Evolutionary conservation across 441 rosid genomes (phyloP), one percentile per base, ranked within the genome.

Genomic region (Bruguiera hainesii): DNA sequence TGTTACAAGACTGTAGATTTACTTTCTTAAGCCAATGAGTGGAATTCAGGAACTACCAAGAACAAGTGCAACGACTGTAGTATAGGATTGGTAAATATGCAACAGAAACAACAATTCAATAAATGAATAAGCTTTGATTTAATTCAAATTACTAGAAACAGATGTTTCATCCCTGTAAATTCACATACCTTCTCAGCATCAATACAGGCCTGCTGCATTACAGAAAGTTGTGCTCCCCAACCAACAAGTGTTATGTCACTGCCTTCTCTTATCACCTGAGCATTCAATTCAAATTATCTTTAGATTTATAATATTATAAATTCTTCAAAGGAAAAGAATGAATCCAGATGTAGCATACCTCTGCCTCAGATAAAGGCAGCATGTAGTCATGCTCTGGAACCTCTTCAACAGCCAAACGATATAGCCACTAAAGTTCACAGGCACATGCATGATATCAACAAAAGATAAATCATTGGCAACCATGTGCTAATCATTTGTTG

Each of bases 161-260:
- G 56, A 64, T 63, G 42, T 31, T 64, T 37, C 50, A 29, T 6
- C 20, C 53, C 56, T 23, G 53, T 37, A 60, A 51, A 57, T 56
- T 57, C 29, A 18, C 56, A 65, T 62, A 84, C 96, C 81, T 87
- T 87, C 75, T 84, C 90, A 0, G 97, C 97, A 60, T 85, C 96
- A 28, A 65, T 55, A 70, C 97, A 88, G 64, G 98, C 97, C 71
- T 90, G 86, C 67, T 90, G 91, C 93, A 92, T 87, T 30, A 90
- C 23, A 5, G 96, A 69, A 42, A 92, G 89, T 68, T 92, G 98
- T 25, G 97, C 97, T 76, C 97, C 96, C 98, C 98, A 92, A 50
- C 98, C 97, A 56, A 92, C 92, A 53, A 92, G 81, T 18, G 98
- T 88, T 72, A 92, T 88, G 80, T 92, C 97, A 57, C 69, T 84